Evolutionary conservation across 192 early-diverging fungal genomes (phyloP), one percentile per base, ranked within the genome.

Genomic region (Radiomyces spectabilis): DNA sequence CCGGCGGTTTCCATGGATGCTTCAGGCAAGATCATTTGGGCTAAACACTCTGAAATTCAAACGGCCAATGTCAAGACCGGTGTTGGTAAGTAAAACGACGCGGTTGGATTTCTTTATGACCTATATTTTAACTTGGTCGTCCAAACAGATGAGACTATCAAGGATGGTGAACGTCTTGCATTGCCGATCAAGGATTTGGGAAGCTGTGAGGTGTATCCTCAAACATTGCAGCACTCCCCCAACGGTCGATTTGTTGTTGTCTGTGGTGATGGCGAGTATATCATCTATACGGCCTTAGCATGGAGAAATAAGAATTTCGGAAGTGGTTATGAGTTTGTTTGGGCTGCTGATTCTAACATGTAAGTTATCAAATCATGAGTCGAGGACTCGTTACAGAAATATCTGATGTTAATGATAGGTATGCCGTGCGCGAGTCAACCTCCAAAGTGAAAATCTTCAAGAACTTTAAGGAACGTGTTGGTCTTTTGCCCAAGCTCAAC

Each of bases 231-330:
- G 74, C 97, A 99, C 74, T 91, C 87, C 53, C 97, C 97, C 32
- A 99, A 99, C 61, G 96, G 94, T 27, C 84, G 94, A 43, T 99
- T 99, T 72, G 95, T 96, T 18, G 97, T 95, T 16, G 97, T 97
- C 9, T 96, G 93, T 61, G 97, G 97, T 30, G 95, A 99, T 63
- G 94, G 93, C 41, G 97, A 99, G 76, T 99, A 93, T 67, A 99
- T 99, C 53, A 98, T 99, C 61, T 99, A 99, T 73, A 99, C 97
- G 15, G 97, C 97, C 5, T 80, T 99, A 21, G 94, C 97, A 5
- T 99, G 97, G 97, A 80, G 97, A 65, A 99, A 99, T 83, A 99
- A 99, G 83, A 85, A 84, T 48, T 99, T 97, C 71, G 97, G 97
- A 5, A 86, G 81, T 34, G 97, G 85, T 1, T 69, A 91, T 24